Evolutionary conservation across 108 stramenopile genomes (phyloP), one percentile per base, ranked within the genome.

Genomic region (Ochromonas danica): DNA sequence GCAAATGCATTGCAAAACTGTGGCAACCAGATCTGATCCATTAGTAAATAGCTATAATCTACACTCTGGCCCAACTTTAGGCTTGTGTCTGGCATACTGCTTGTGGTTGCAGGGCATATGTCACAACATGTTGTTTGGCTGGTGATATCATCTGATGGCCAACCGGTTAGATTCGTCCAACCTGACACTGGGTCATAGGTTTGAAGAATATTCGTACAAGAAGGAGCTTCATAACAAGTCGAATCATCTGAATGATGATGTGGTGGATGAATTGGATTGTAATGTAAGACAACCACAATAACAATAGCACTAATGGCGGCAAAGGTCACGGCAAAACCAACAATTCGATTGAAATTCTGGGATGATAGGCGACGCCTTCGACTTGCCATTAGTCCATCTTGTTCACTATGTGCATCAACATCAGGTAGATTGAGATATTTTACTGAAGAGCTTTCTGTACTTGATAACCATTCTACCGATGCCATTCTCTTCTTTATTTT

Each of bases 11-110:
- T 6, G 41, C 72, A 75, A 6, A 75, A 36, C 72, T 75, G 72
- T 10, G 72, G 72, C 40, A 75, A 10, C 72, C 72, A 75, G 3
- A 75, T 27, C 31, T 75, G 72, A 36, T 75, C 72, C 14, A 75
- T 35, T 6, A 75, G 3, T 6, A 75, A 10, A 36, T 75, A 75
- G 40, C 38, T 33, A 36, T 33, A 75, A 41, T 75, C 72, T 14
- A 14, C 22, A 6, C 14, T 6, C 6, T 6, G 14, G 6, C 45
- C 45, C 6, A 22, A 51, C 22, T 51, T 51, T 51, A 51, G 22
- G 45, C 22, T 14, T 51, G 6, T 51, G 45, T 6, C 6, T 14
- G 22, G 45, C 45, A 51, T 14, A 51, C 45, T 14, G 22, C 45
- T 14, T 6, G 45, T 51, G 45, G 22, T 51, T 51, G 45, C n/a